Evolutionary conservation across 768 basidiomycete species (phyloP), one percentile per base, ranked within the genome.

Genomic region (Collybia sp.): DNA sequence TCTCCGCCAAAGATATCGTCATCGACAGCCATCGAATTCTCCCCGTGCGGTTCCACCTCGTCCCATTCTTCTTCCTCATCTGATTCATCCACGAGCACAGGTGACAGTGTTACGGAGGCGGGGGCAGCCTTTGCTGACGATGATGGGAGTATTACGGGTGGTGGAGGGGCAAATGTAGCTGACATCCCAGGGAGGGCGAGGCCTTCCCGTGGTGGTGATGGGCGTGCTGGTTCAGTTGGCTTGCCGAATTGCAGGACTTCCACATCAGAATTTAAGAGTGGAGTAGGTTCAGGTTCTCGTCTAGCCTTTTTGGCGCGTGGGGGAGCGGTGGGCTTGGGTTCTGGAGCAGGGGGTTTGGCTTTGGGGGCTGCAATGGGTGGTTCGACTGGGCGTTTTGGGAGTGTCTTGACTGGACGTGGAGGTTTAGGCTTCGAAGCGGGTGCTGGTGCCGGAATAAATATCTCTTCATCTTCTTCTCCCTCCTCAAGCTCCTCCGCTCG

Each of bases 41-140:
- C 42, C 8, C 36, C 53, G 6, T 47, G 45, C 17, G 61, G 47
- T 25, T 61, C 58, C 0, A 79, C 71, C 37, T 67, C 62, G 46
- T 81, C 78, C 80, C 79, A 83, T 13, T 75, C 77, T 15, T 67
- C 71, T 34, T 80, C 80, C 3, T 74, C 72, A 13, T 58, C 58
- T 5, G 66, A 62, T 42, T 62, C 63, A 12, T 63, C 62, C 1
- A 49, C 46, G 18, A 55, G 63, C 12, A 51, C 53, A 30, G 58
- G 31, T 40, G 57, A 42, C 33, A 62, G 51, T 34, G 59, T 52
- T 51, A 59, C 46, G 51, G 42, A 40, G 34, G 37, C 30, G 37
- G 33, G 30, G 31, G 15, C 33, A 2, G 59, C 44, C 15, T 51
- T 47, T 32, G 59, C 50, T 12, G 53, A 50, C 12, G 54, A 46